Base-by-base conservation (phyloP, 2,329 filamentous ascomycete species). In the Talaromyces verruculosus region DNA sequence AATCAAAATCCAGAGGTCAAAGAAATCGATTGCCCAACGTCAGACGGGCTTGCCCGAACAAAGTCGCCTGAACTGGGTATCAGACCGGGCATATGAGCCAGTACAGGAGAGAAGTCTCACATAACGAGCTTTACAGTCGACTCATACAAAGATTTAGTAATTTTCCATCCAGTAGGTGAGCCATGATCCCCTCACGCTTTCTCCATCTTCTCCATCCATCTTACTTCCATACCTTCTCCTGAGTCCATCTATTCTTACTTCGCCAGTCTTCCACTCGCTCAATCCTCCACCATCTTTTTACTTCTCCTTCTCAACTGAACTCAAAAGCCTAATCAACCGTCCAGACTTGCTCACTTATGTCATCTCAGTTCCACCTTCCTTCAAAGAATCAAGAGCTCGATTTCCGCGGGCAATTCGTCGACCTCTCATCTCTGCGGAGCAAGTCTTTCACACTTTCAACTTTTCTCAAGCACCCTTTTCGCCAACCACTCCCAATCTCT, bases 401-500 rank as follows among this genome's bases (percentile, higher is more conserved):
- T n/a, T 53, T n/a, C 30, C 2, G 22, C 8, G 15, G 47, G 28
- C 47, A 13, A 51, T 3, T n/a, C 47, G 25, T 30, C 15, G 7
- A 51, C 28, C 51, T 35, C 11, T 19, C 30, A 35, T 35, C 15
- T 19, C 51, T 13, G 11, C 19, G 3, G n/a, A 22, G n/a, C 25
- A 39, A 57, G 53, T 57, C 33, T n/a, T 55, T 19, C 37, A 33
- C 49, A n/a, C 49, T 57, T 57, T 57, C 51, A 22, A 51, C 30
- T 49, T 13, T 13, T 3, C 30, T 22, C 33, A 57, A 25, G n/a
- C n/a, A 37, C 5, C 3, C n/a, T 35, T 33, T 37, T 35, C 6
- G 17, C 2, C 28, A 55, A 19, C 28, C 51, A 33, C 28, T 17
- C 35, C 17, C 28, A 33, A 35, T 5, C n/a, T 8, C 11, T 19